Base-by-base conservation (phyloP, 768 basidiomycete species). In the Lactarius akahatsu region DNA sequence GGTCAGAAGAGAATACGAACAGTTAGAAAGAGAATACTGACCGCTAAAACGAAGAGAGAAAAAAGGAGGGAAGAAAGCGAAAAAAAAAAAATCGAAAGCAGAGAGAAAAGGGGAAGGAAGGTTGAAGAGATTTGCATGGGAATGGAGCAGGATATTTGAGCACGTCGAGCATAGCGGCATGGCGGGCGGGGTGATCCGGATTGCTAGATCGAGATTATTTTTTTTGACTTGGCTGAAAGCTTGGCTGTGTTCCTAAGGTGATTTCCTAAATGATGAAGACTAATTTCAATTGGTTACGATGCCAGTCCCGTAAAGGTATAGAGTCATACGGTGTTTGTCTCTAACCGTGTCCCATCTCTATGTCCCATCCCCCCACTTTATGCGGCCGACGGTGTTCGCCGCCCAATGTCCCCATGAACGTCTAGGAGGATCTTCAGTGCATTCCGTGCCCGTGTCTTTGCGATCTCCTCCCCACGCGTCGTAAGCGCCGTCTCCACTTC, bases 351-450 rank as follows among this genome's bases (percentile, higher is more conserved):
- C 47, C 11, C 50, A 13, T 52, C 26, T 26, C 47, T 26, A 52
- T 45, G 34, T 15, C 20, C 32, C 23, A 10, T 28, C 18, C 40
- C 61, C 23, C n/a, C 30, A 18, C 67, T 38, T 66, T 58, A 58
- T 26, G 54, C 8, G 32, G 40, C 52, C 2, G 60, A 40, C 15
- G 64, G 40, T 8, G 64, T 30, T 45, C 70, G 64, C 55, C 70
- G 57, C 34, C 70, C 70, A 62, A 94, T 91, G 75, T 94, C 91
- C n/a, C 91, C 91, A 77, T 93, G 92, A 45, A 92, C 90, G 72
- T 94, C 94, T 74, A 95, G 79, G 69, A 95, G 77, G 66, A 94
- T 94, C 77, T 95, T 94, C 73, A 99, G 84, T 16, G 95, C 96
- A 80, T 98, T 98, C 64, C 96, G 84, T 23, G 97, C 96, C 62